phyloP scores from a whole-genome alignment of 352 stramenopile species.

The Phytophthora pinifolia region DNA sequence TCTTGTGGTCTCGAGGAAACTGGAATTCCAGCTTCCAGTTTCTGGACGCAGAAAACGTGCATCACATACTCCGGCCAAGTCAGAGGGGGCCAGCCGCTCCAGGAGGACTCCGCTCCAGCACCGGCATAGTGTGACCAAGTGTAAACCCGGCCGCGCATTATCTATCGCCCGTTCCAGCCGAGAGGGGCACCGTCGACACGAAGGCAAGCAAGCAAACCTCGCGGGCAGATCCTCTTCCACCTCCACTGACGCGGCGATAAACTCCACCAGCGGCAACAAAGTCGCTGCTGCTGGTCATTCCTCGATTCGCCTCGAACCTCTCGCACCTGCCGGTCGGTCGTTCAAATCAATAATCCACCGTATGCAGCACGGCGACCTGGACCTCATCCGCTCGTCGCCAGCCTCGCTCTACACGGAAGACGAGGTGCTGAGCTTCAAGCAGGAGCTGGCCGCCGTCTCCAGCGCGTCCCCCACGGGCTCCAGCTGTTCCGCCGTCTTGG shows the following conservation, averaged over 20 bases:
- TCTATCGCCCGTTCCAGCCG: slow-evolving; percentile 4
- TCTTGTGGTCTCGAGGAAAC: too few species aligned
- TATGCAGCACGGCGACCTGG: slow-evolving; percentile 26
- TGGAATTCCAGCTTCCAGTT: too few species aligned
- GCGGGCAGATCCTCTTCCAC: slow-evolving; percentile 8
- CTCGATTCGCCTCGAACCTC: slow-evolving; percentile 17
- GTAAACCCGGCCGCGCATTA: not conserved
- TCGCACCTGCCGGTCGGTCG: not conserved
- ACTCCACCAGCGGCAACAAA: slow-evolving; percentile 16
- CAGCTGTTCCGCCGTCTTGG: slow-evolving; percentile 15
- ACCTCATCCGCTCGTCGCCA: slow-evolving; percentile 23
- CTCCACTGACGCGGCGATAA: not conserved
- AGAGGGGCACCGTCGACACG: slow-evolving; percentile 18
- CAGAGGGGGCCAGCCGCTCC: too few species aligned
- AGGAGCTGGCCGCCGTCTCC: slow-evolving; percentile 28
- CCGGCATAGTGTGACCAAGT: slow-evolving; percentile 7
- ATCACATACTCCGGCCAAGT: too few species aligned
- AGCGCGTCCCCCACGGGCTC: slow-evolving; percentile 16
- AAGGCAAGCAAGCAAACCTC: slow-evolving; percentile 25
- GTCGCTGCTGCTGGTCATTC: slow-evolving; percentile 14
- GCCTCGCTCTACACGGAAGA: slow-evolving; percentile 24
- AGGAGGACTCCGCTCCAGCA: not conserved
- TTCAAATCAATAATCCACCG: not conserved
- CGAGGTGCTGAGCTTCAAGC: slow-evolving; percentile 30
- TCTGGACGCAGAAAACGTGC: too few species aligned